Conservation (phyloP, 257 asterid genomes). For the Capsicum baccatum region DNA sequence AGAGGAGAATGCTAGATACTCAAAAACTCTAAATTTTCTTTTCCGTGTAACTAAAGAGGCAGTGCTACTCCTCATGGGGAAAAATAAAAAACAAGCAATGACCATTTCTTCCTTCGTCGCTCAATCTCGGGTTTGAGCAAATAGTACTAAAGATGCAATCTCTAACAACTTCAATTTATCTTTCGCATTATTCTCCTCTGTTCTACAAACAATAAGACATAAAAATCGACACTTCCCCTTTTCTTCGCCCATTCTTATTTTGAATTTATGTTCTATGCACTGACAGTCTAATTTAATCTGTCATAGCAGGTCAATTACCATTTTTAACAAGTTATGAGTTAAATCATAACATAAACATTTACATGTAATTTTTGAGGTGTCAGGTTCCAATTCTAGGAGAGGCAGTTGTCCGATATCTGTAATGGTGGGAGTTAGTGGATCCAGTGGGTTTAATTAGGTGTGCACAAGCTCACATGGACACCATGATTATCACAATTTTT, state of each 20-base stretch:
- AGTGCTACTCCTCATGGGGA: neutral
- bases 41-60: neutral
- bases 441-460: too few species aligned
- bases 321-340: neutral
- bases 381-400: too few species aligned
- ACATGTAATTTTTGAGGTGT: too few species aligned
- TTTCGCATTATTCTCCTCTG: neutral
- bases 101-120: neutral
- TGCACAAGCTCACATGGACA: too few species aligned
- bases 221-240: neutral
- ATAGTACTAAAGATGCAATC: slow-evolving; percentile 1
- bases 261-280: too few species aligned
- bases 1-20: neutral
- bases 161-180: neutral
- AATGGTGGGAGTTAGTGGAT: too few species aligned
- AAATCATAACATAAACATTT: too few species aligned
- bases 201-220: neutral
- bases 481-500: too few species aligned
- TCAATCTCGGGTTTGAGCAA: neutral
- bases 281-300: neutral
- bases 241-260: neutral
- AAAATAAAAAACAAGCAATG: neutral
- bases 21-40: neutral
- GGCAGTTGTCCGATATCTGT: too few species aligned
- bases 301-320: neutral